Evolutionary conservation across 257 asterid species (phyloP), one percentile per base, ranked within the genome.

Genomic region (Plectranthus barbatus): DNA sequence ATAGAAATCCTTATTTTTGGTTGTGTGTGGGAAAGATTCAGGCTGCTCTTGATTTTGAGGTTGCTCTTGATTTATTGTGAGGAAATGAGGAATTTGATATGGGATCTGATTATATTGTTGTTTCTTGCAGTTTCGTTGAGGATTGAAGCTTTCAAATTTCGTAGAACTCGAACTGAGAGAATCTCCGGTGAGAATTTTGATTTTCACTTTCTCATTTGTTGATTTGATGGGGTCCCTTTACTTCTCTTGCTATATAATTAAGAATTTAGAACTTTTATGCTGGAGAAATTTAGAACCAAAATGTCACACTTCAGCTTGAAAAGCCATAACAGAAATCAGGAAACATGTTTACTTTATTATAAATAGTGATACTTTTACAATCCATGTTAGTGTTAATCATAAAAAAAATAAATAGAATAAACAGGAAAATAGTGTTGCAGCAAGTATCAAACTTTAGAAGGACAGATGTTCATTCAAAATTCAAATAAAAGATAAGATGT

Each of bases 131-230:
- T 68, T 21, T 68, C 70, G 56, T 50, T 23, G 57, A 70, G 72
- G 59, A 49, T 46, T 70, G 79, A 66, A 65, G 69, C 76, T 45
- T 71, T 75, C 49, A 66, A 65, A 46, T 68, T 68, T 44, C 80
- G 64, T 6, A 68, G 50, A 48, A 49, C 71, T 64, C 74, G 72
- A 34, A 68, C 74, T 52, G 81, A 75, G 74, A 75, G 84, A 62
- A 62, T 62, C 24, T 70, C 70, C 4, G 75, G 70, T 62, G 72
- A 52, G 69, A 62, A 9, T 62, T 63, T 41, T 49, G n/a, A 4
- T n/a, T 63, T 9, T 17, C 74, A 5, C 48, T 58, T n/a, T n/a
- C 6, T 42, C 34, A 60, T 18, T 0, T 55, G 29, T 33, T 3
- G 18, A 3, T 14, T 72, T n/a, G 47, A 41, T 13, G n/a, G n/a